Evolutionary conservation across 2,329 filamentous ascomycete genomes (phyloP).

Genomic region (Cytospora paraplurivora): DNA sequence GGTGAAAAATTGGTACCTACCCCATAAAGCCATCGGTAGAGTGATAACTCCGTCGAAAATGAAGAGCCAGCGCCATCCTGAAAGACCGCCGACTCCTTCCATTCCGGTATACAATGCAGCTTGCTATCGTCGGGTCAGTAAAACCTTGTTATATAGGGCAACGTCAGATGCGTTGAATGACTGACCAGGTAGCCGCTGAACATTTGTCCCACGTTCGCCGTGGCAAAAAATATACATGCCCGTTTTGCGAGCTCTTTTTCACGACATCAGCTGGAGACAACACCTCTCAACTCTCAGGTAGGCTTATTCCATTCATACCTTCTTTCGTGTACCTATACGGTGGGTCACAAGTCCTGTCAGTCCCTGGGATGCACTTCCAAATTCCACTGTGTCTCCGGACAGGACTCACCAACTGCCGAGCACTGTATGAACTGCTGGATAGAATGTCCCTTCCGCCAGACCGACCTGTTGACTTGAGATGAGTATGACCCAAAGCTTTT

Average conservation of each 20-base stretch:
- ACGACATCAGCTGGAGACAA: not conserved
- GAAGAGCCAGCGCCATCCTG: constrained; percentile 37
- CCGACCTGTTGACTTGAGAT: constrained; percentile 15
- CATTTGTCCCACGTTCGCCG: constrained; percentile 26
- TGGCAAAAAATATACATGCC: constrained; percentile 29
- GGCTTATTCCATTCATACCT: not conserved
- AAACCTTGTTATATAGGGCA: not conserved
- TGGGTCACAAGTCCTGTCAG: not conserved
- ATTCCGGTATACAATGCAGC: constrained; percentile 34
- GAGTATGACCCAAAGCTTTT: not conserved
- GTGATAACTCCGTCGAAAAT: constrained; percentile 37
- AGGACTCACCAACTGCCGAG: constrained; percentile 24
- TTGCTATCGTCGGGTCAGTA: constrained; percentile 26
- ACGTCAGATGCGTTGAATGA: not conserved
- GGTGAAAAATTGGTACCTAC: not conserved
- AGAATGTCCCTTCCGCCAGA: constrained; percentile 29
- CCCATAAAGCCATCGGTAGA: constrained; percentile 37
- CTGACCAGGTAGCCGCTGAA: constrained; percentile 28
- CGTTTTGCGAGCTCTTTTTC: constrained; percentile 24
- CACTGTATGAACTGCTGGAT: constrained; percentile 28
- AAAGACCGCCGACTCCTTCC: constrained; percentile 31
- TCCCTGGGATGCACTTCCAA: not conserved
- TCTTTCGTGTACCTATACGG: constrained; percentile 24
- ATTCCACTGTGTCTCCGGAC: not conserved
- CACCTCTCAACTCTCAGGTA: too few relatives aligned